Base-by-base conservation (phyloP, 1,284 basidiomycete genomes). In the Malassezia yamatoensis region DNA sequence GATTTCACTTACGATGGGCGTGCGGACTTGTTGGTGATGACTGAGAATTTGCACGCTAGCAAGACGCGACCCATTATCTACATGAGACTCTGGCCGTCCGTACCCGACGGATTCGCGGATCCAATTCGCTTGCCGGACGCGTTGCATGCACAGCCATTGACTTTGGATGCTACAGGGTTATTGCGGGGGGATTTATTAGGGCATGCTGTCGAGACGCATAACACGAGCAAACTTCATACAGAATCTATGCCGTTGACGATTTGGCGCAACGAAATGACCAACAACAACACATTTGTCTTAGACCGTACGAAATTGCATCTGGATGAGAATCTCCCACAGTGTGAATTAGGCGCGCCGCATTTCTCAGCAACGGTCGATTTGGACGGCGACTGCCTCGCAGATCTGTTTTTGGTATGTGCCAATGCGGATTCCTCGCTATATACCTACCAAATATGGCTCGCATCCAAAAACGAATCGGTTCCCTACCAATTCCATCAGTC, bases 341-440 rank as follows among this genome's bases (percentile, higher is more conserved):
- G 94, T 76, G 81, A 78, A 12, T 75, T 93, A 11, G 82, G 87
- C 2, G 83, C 85, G 63, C 90, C 91, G 1, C 94, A 98, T 74
- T 90, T 86, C 71, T 94, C 90, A 72, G 90, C 90, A 0, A 86
- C 90, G n/a, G 81, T 96, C 15, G 93, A 99, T 72, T 78, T 99
- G 46, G 84, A 98, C 64, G 93, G 93, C 12, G 93, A 99, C 75
- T 98, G 94, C 75, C 79, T 96, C 6, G 89, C 67, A 84, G 93
- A 98, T 67, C 77, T 98, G 4, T 93, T 98, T 70, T 80, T 98
- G 9, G 83, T 89, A 15, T 98, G 94, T 74, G 81, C 85, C 58
- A 80, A 84, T 47, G 78, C 79, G 15, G 75, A 77, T 40, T 60
- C 61, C 24, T 52, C 82, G 80, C 61, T 53, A 29, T 58, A 54